Base-by-base conservation (phyloP, 371 early-diverging fungal genomes). In the Parasitella parasitica region DNA sequence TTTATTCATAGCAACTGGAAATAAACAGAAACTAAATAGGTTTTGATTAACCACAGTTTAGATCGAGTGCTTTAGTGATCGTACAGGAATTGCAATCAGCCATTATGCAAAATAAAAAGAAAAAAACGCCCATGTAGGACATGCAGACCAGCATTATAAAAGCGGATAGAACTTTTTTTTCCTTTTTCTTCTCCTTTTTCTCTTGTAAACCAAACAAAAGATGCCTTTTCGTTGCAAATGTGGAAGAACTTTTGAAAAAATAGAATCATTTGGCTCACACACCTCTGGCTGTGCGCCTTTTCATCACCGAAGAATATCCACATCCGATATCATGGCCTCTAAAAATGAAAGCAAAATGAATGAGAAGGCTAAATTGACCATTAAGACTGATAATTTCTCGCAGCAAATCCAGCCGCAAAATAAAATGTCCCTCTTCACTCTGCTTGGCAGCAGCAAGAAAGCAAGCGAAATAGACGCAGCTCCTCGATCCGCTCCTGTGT, bases 201-300 rank as follows among this genome's bases (percentile, higher is more conserved):
- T 57, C 13, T 43, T 53, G 22, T 49, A 32, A 32, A 30, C 3
- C 37, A 41, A 41, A 18, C 18, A 43, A 12, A 43, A 43, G 12
- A 80, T 80, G 81, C 81, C 81, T 54, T 80, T 80, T 63, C 73
- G 77, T 60, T 80, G 81, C 63, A 77, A 73, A 70, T 80, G 80
- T 68, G 80, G 80, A 54, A 68, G 75, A 75, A 80, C 81, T 9
- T 80, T 77, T 72, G 81, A 80, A 67, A 77, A 75, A 60, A 59
- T 72, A 15, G 81, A 80, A 57, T 63, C 76, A 5, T 80, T 80
- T 66, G 73, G 75, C 12, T 63, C 76, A n/a, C 81, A 80, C 34
- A 77, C 81, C 2, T 77, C 77, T n/a, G 67, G 73, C 3, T 80
- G 81, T 60, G 77, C 81, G 9, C 72, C 72, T 24, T 80, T 80